phyloP scores from a whole-genome alignment of 192 early-diverging fungal genomes.

The Cladochytrium replicatum region DNA sequence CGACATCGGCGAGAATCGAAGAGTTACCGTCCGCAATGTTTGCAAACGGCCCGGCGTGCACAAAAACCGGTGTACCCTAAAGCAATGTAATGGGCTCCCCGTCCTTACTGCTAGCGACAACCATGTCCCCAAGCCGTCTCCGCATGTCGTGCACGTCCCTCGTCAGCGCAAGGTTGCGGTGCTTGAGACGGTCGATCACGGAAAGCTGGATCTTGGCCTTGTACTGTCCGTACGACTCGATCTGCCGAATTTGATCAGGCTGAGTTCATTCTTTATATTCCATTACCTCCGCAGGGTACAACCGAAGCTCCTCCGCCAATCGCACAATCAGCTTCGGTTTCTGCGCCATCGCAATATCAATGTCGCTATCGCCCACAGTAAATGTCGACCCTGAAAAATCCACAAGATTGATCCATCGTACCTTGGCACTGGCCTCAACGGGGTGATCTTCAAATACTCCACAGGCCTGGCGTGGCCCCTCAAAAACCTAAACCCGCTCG shows the following conservation, averaged over 20 bases:
- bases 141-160: conserved; percentile 90
- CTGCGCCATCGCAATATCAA: conserved; percentile 87
- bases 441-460: conserved; percentile 51
- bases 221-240: conserved; percentile 75
- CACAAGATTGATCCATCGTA: too few species aligned
- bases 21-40: conserved; percentile 99
- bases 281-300: conserved; percentile 59
- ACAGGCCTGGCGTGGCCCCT: conserved; percentile 29
- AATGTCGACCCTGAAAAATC: too few species aligned
- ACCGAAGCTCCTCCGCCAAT: conserved; percentile 76
- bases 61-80: conserved; percentile 88
- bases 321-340: conserved; percentile 71
- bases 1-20: conserved; percentile 86
- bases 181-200: conserved; percentile 73
- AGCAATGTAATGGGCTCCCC: conserved; percentile 73
- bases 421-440: conserved; percentile 67
- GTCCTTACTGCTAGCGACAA: conserved; percentile 71
- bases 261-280: too few species aligned
- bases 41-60: conserved; percentile 98
- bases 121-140: conserved; percentile 85
- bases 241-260: conserved; percentile 35
- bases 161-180: conserved; percentile 72
- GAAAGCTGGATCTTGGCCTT: conserved; percentile 85
- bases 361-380: conserved; percentile 57
- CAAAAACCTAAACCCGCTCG: conserved; percentile 64